A percentile compares a stretch with the other conserved stretches of the same genome.
Conservation (phyloP, 495 filamentous ascomycete species). For the Lindgomyces ingoldianus region DNA sequence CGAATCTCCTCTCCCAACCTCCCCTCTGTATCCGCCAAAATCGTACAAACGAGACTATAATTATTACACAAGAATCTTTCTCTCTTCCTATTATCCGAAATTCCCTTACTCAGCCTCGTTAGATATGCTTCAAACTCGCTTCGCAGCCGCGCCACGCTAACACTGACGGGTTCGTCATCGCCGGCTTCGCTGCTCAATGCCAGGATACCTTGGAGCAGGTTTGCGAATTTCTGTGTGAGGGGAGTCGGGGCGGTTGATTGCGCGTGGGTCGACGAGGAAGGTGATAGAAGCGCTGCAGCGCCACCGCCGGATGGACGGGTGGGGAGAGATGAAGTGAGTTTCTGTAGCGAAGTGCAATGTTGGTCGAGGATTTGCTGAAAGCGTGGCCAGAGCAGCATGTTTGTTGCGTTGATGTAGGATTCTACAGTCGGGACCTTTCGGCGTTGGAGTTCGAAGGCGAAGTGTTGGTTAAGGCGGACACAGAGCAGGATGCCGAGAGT, state of each 20-base stretch:
- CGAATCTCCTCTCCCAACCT: conserved; percentile 76
- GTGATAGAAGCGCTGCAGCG: conserved; percentile 57
- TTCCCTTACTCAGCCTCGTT: conserved; percentile 63
- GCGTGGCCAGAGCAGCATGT: conserved; percentile 94
- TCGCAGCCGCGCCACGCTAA: conserved; percentile 72
- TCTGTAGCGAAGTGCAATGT: conserved; percentile 83
- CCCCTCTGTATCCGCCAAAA: conserved; percentile 79
- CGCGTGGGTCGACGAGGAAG: conserved; percentile 59
- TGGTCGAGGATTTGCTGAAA: conserved; percentile 91
- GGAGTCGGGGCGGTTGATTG: conserved; percentile 86
- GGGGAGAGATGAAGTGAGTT: conserved; percentile 54
- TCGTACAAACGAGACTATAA: conserved; percentile 86
- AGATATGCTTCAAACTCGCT: conserved; percentile 78
- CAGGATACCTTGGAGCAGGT: conserved; percentile 82
- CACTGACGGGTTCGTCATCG: conserved; percentile 87
- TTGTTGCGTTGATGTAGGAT: conserved; percentile 87
- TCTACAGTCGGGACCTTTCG: conserved; percentile 87
- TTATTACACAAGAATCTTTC: conserved; percentile 93
- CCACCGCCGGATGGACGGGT: conserved; percentile 56
- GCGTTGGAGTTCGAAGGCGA: conserved; percentile 89
- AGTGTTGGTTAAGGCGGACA: conserved; percentile 90
- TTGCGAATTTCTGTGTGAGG: conserved; percentile 88
- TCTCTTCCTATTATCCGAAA: conserved; percentile 74
- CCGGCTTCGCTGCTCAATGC: conserved; percentile 80
- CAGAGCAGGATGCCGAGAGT: conserved; percentile 83